Percentiles rank a stretch among this genome's conserved stretches.
Conservation (phyloP, 169 alveolate species). For the Cryptosporidium meleagridis region DNA sequence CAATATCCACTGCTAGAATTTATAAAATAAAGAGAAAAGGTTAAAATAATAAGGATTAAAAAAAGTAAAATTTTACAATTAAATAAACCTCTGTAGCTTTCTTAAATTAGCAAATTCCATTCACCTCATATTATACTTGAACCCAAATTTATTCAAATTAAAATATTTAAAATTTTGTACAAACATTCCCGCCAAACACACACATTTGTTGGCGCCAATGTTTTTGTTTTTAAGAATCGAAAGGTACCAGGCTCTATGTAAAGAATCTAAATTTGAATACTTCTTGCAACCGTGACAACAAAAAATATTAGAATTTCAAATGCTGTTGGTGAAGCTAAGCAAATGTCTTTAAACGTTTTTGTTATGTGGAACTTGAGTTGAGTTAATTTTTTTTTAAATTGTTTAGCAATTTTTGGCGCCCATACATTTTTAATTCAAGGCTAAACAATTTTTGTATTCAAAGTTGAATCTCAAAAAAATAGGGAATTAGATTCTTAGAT, state of each 20-base stretch:
- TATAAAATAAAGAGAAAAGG: too few relatives aligned
- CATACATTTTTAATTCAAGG: background rate
- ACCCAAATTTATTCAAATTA: too few relatives aligned
- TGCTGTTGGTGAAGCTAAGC: too few relatives aligned
- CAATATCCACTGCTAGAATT: background rate
- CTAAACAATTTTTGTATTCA: background rate
- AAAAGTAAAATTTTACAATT: background rate
- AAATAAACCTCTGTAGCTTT: too few relatives aligned
- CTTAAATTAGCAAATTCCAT: background rate
- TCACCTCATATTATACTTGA: background rate
- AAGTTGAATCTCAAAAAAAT: background rate
- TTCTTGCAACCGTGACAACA: background rate
- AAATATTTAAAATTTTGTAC: too few relatives aligned
- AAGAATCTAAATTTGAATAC: too few relatives aligned
- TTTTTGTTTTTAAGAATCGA: background rate
- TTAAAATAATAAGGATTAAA: too few relatives aligned
- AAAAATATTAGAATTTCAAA: too few relatives aligned
- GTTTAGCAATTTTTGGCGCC: background rate
- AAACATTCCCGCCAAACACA: background rate
- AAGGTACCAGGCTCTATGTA: background rate
- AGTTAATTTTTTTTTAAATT: too few relatives aligned
- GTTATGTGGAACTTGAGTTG: too few relatives aligned
- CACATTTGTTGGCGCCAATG: background rate
- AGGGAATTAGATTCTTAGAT: background rate
- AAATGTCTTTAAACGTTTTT: too few relatives aligned